Evolutionary conservation across 2,329 filamentous ascomycete species (phyloP).

Genomic region (Paecilomyces fulvus): DNA sequence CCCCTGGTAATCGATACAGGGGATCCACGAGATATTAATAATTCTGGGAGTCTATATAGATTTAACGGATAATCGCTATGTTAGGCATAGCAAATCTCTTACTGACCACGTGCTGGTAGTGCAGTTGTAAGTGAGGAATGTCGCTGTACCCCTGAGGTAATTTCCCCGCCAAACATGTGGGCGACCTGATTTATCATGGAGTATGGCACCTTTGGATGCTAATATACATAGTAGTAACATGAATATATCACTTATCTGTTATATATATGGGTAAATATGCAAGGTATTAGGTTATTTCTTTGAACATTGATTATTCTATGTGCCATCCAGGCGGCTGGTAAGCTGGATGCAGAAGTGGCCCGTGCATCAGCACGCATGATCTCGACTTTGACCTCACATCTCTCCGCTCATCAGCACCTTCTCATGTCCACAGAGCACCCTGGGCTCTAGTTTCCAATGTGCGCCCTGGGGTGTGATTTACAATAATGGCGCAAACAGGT

Average conservation of each 20-base stretch:
- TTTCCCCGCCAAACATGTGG: not conserved
- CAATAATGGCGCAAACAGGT: slow-evolving; percentile 40
- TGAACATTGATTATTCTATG: not conserved
- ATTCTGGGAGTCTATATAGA: no score
- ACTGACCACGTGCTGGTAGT: not conserved
- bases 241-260: not conserved
- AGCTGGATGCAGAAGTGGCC: slow-evolving; percentile 11
- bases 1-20: no score
- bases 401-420: slow-evolving; percentile 12
- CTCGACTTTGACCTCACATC: slow-evolving; percentile 16
- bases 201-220: not conserved
- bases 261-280: not conserved
- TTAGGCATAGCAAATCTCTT: not conserved
- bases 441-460: slow-evolving; percentile 27
- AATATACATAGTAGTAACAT: not conserved
- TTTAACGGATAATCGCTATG: no score
- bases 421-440: slow-evolving; percentile 18
- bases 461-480: slow-evolving; percentile 26
- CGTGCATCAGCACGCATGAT: slow-evolving; percentile 14
- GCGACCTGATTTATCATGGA: not conserved
- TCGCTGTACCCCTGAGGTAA: not conserved
- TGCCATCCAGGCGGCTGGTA: not conserved
- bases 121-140: not conserved
- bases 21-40: no score
- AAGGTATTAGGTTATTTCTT: not conserved